phyloP scores from a whole-genome alignment of 495 filamentous ascomycete species.

The Talaromyces nanjingensis region DNA sequence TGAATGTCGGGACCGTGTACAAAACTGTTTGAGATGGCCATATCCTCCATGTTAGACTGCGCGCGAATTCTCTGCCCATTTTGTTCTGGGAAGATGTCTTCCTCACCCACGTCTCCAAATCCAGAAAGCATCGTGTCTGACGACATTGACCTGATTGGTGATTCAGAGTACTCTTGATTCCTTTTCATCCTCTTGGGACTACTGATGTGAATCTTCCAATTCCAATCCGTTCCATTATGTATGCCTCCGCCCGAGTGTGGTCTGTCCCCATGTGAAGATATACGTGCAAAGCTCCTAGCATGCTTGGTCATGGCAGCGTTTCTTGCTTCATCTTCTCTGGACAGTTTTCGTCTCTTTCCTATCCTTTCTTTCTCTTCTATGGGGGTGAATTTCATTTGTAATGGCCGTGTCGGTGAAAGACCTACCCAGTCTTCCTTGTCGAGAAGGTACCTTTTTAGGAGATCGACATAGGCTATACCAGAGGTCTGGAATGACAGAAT shows the following conservation, averaged over 20 bases:
- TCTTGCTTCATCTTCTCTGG: conserved; percentile 2
- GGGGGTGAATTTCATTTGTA: conserved; percentile 4
- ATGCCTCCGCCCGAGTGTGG: not conserved
- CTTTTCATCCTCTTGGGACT: not conserved
- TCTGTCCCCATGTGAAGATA: not conserved
- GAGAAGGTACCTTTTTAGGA: not conserved
- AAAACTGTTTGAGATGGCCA: not conserved
- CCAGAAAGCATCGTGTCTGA: conserved; percentile 1
- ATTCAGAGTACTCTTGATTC: not conserved
- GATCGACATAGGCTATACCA: not conserved
- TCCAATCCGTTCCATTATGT: not conserved
- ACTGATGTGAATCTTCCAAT: not conserved
- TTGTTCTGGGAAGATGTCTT: not conserved
- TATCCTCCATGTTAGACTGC: not conserved
- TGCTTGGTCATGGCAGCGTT: not conserved
- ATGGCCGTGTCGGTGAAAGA: conserved; percentile 6
- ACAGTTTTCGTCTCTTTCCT: conserved; percentile 3
- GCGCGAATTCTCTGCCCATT: not conserved
- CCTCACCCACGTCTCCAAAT: not conserved
- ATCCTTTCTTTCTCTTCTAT: conserved; percentile 8
- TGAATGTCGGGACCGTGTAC: not conserved
- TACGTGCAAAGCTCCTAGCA: not conserved
- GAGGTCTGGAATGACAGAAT: not conserved
- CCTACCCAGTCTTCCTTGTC: conserved; percentile 7
- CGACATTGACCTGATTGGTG: not conserved